phyloP scores from a whole-genome alignment of 2,329 filamentous ascomycete genomes.

The Alternaria sp. region DNA sequence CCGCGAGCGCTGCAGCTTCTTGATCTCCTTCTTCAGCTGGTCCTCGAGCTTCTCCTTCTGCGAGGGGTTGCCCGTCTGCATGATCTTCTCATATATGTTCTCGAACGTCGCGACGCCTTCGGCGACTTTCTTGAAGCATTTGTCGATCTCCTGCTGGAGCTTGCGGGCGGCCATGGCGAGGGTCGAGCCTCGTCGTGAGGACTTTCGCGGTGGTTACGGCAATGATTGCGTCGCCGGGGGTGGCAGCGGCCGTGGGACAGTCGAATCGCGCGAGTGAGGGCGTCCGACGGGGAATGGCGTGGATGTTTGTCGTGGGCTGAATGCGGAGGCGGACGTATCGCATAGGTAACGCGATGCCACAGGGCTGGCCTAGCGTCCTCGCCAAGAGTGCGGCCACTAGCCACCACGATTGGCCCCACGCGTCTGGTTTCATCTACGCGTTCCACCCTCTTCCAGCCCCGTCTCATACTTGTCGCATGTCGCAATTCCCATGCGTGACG shows the following conservation, averaged over 20 bases:
- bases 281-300: constrained; percentile 22
- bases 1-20: constrained; percentile 95
- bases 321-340: constrained; percentile 35
- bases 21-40: constrained; percentile 98
- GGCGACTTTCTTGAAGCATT: constrained; percentile 98
- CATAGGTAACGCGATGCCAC: constrained; percentile 30
- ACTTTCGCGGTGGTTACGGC: constrained; percentile 18
- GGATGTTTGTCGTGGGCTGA: constrained; percentile 29
- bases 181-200: constrained; percentile 44
- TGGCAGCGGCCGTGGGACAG: constrained; percentile 12
- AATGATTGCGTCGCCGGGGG: constrained; percentile 20
- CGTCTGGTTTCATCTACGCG: constrained; percentile 19
- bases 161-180: constrained; percentile 89
- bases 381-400: constrained; percentile 27
- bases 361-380: constrained; percentile 26
- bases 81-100: constrained; percentile 96
- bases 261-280: constrained; percentile 26
- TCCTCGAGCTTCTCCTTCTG: constrained; percentile 99
- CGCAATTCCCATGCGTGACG: constrained; percentile 12
- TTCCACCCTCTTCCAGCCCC: constrained; percentile 8
- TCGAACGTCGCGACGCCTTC: constrained; percentile 95
- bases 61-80: constrained; percentile 86
- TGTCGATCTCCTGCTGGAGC: constrained; percentile 96
- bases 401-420: constrained; percentile 13
- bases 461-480: constrained; percentile 8